Base-by-base conservation (phyloP, 768 basidiomycete genomes). In the Xerocomellus dryophilus region DNA sequence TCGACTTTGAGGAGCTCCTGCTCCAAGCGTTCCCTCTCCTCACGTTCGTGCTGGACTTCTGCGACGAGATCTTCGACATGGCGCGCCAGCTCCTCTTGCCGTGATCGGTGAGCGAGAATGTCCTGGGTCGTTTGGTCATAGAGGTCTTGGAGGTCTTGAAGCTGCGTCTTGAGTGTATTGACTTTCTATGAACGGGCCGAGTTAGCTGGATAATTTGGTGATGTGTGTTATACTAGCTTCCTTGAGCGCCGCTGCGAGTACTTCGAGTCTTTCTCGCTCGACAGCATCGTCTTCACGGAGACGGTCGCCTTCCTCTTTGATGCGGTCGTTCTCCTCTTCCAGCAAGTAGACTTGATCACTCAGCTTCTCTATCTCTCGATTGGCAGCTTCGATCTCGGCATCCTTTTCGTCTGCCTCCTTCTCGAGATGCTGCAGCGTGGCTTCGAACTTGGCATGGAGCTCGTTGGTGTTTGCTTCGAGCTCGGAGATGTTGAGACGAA, bases 251-350 rank as follows among this genome's bases (percentile, higher is more conserved):
- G 75, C 74, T 29, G 84, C 75, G 7, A 95, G 72, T 3, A 77
- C 83, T 61, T 89, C 85, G 2, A 85, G 71, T 40, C 83, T 74
- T 53, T 89, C 88, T 23, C 80, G 76, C 63, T 89, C 90, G n/a
- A 80, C 79, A 9, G 70, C 75, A 43, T 86, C 84, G n/a, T 93
- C 90, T 53, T 93, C 87, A 47, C 83, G 79, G 36, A 83, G 57
- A 9, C 81, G 76, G 35, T 87, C 84, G 46, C 76, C 74, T 43
- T 92, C 88, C 61, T 92, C 90, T 64, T 80, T 83, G 46, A 88
- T 67, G 29, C 82, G 77, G 57, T 95, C 92, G 49, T 85, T 81
- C 64, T 93, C 88, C 55, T 96, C 92, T 66, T 98, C 96, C 1
- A 96, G 80, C 41, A 83, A 74, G 69, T 89, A 93, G 9, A 97